These are phyloP conservation scores for Pleurotus djamor DNA, from an alignment of 768 basidiomycete genomes.

Conservation along the genomic window DNA sequence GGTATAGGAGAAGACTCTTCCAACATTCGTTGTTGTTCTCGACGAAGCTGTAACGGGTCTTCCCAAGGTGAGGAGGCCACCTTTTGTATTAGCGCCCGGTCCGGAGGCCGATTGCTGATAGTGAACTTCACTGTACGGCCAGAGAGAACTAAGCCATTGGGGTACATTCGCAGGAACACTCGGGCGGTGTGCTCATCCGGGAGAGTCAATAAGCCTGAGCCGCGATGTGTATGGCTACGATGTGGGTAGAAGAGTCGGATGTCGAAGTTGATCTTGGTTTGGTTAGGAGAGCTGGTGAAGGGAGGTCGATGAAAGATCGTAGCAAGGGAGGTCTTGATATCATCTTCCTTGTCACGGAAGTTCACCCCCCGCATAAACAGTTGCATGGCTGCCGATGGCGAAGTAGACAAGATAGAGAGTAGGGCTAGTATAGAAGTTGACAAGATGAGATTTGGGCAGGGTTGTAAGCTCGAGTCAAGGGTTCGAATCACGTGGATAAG, in stretches of 20 bases:
- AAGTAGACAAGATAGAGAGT: no score
- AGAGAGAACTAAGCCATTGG: not conserved
- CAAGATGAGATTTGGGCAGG: no score
- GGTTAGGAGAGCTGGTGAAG: not conserved
- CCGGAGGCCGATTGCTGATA: not conserved
- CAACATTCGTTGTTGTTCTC: not conserved
- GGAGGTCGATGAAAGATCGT: constrained; percentile 3
- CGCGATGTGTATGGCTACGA: not conserved
- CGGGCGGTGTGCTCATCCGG: not conserved
- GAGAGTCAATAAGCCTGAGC: constrained; percentile 1
- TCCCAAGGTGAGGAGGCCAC: not conserved
- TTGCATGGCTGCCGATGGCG: not conserved
- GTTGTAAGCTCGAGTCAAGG: no score
- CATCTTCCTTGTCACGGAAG: constrained; percentile 2
- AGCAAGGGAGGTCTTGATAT: not conserved
- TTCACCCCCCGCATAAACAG: not conserved
- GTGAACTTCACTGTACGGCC: not conserved
- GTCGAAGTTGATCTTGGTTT: not conserved
- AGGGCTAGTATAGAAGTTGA: no score
- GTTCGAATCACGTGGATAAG: no score
- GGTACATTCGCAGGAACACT: not conserved
- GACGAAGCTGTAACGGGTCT: not conserved
- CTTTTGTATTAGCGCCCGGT: not conserved
- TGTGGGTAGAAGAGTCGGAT: not conserved
- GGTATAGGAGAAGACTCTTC: not conserved